phyloP scores from a whole-genome alignment of 805 yeast genomes.

The Blastobotrys terrestris region DNA sequence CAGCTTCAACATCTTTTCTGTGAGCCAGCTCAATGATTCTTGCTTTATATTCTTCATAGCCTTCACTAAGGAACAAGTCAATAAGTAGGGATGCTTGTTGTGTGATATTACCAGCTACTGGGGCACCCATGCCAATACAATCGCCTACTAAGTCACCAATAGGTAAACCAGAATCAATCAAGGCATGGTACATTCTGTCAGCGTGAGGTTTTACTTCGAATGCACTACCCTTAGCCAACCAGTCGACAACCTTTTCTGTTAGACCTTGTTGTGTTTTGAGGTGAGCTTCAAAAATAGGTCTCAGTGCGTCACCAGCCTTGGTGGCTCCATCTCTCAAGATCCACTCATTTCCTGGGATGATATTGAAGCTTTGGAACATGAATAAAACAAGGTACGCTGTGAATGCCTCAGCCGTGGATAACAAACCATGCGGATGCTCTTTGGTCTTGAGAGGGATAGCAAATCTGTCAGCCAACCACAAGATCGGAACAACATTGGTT shows the following conservation, averaged over 20 bases:
- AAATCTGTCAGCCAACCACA: conserved; percentile 4
- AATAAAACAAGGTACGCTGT: conserved; percentile 2
- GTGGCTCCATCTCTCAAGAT: conserved; percentile 1
- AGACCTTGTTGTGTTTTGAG: conserved; percentile 2
- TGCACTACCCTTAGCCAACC: conserved; percentile 4
- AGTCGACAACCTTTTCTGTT: conserved; percentile 2
- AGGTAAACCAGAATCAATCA: background rate
- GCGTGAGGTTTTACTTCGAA: conserved; percentile 2
- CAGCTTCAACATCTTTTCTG: conserved; percentile 1
- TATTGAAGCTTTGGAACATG: conserved; percentile 6
- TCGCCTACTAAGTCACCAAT: conserved; percentile 2
- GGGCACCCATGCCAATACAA: conserved; percentile 5
- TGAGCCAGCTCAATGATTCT: conserved; percentile 4
- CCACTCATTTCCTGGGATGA: conserved; percentile 3
- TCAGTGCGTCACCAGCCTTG: background rate
- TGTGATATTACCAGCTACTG: conserved; percentile 3
- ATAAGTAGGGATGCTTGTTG: conserved; percentile 3
- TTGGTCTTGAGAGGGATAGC: conserved; percentile 2
- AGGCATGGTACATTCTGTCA: conserved; percentile 3
- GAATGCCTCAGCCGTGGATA: background rate
- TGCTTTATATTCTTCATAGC: conserved; percentile 2
- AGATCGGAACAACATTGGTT: conserved; percentile 2
- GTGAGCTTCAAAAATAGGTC: conserved; percentile 3
- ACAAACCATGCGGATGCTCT: conserved; percentile 1
- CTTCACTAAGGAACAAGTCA: conserved; percentile 5